Base-by-base conservation (phyloP, 2,329 filamentous ascomycete genomes). In the Alternaria brassicicola region DNA sequence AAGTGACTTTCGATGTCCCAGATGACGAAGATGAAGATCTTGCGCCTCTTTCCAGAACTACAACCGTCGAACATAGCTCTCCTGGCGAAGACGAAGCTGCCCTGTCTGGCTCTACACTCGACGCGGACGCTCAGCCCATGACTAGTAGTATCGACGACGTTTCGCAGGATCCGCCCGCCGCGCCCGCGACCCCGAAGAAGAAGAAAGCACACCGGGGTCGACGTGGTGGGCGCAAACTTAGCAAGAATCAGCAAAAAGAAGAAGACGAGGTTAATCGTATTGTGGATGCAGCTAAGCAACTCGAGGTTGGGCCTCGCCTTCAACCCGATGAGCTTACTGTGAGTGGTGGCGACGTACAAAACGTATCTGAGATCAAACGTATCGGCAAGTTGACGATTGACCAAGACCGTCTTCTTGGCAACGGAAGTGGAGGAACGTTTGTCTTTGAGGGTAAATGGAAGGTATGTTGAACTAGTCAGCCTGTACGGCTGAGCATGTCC, bases 401-500 rank as follows among this genome's bases (percentile, higher is more conserved):
- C 63, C 87, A 84, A 23, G 84, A 88, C 66, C 82, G 80, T 28
- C 82, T 88, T 17, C 80, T 89, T 36, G 88, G 88, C 2, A 84
- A 92, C 58, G 95, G 95, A 53, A 98, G 94, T 76, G 96, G 97
- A 73, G 95, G 95, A n/a, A 99, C 95, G 0, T 88, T 96, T 52
- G 95, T 99, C 0, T 98, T 95, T 76, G 89, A 92, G 47, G 95
- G 95, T n/a, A 91, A 89, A 52, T 98, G 96, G 75, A 95, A 96
- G 59, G 75, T 78, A 68, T 65, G 74, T 65, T 25, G 15, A 25
- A 26, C n/a, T 21, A 28, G 4, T 36, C 25, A 41, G 19, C 21
- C 23, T 42, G 3, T 52, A 30, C 35, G 17, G 9, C 15, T 19
- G 21, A 25, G 21, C 13, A 6, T 15, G 17, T 38, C 35, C 17